Base-by-base conservation (phyloP, 805 yeast species). In the Metschnikowia reukaufii region DNA sequence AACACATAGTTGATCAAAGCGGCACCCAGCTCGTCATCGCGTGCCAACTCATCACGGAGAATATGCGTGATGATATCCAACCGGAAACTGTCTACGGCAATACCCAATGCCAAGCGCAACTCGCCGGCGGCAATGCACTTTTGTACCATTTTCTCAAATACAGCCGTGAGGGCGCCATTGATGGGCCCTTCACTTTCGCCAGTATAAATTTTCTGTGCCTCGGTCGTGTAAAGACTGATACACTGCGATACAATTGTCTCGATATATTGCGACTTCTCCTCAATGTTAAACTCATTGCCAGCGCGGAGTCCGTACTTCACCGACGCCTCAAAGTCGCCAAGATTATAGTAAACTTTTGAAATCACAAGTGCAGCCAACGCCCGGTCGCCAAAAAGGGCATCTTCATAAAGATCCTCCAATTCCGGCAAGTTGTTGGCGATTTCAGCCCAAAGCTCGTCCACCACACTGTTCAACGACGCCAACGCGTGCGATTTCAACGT, bases 391-490 rank as follows among this genome's bases (percentile, higher is more conserved):
- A 92, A 94, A 19, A 76, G 66, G 49, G 79, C 77, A 64, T 92
- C 96, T 68, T 94, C 98, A 60, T 84, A 90, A 45, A 94, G 73
- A 54, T 89, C 96, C 70, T 94, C 99, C 60, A 94, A 86, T 45
- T 87, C 90, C 23, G 88, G 74, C 51, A 94, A 81, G 61, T 79
- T 83, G 69, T 94, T 94, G 48, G 99, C 96, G 48, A 94, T 87
- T 72, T 94, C 98, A 2, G 99, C 89, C 99, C 99, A 94, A 49
- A 89, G 77, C 66, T 88, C 91, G 70, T 90, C 96, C 42, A 89
- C 97, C 42, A 86, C 79, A 21, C 72, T 78, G 63, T 90, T 87
- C 55, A 94, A 79, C 16, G 96, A 83, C 47, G 84, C 73, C 61
- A 94, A 77, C 16, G 98, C 99, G 63, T 88, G 88, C 30, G 84